Conservation (phyloP, 129 eudicot genomes). For the Flaveria sonorensis region DNA sequence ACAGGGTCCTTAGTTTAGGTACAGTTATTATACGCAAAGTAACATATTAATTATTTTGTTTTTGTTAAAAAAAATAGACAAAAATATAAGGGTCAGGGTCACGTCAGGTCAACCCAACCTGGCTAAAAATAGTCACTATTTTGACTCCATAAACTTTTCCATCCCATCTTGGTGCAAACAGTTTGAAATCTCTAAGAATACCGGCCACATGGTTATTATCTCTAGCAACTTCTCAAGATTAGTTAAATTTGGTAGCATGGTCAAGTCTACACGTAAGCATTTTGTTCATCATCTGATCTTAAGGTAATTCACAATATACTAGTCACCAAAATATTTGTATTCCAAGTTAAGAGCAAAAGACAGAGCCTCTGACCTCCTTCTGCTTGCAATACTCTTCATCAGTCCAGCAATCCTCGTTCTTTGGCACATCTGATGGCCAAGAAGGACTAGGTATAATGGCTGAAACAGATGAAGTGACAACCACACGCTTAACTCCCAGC, state of each 20-base stretch:
- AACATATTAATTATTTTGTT: background rate
- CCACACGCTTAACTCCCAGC: slow-evolving; percentile 82
- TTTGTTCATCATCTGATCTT: slow-evolving; percentile 17
- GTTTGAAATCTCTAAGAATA: slow-evolving; percentile 10
- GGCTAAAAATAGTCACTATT: background rate
- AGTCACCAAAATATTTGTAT: background rate
- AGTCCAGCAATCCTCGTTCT: slow-evolving; percentile 87
- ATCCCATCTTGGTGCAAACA: slow-evolving; percentile 3
- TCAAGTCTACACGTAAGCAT: slow-evolving; percentile 13
- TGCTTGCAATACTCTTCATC: slow-evolving; percentile 83
- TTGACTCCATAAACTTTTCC: slow-evolving; percentile 9
- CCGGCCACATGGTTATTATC: slow-evolving; percentile 11
- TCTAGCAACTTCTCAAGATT: background rate
- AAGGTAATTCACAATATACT: slow-evolving; percentile 10
- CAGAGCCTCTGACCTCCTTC: slow-evolving; percentile 53
- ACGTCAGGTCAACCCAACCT: background rate
- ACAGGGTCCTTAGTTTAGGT: background rate
- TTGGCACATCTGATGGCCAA: slow-evolving; percentile 74
- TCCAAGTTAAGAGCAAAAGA: slow-evolving; percentile 4
- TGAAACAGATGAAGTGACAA: slow-evolving; percentile 84
- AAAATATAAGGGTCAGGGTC: background rate
- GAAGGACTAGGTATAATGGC: slow-evolving; percentile 73
- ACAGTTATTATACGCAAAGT: background rate
- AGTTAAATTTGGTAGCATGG: background rate
- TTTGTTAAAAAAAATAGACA: background rate